Evolutionary conservation across 495 filamentous ascomycete genomes (phyloP).

Genomic region (Hypoxylon perforatum): DNA sequence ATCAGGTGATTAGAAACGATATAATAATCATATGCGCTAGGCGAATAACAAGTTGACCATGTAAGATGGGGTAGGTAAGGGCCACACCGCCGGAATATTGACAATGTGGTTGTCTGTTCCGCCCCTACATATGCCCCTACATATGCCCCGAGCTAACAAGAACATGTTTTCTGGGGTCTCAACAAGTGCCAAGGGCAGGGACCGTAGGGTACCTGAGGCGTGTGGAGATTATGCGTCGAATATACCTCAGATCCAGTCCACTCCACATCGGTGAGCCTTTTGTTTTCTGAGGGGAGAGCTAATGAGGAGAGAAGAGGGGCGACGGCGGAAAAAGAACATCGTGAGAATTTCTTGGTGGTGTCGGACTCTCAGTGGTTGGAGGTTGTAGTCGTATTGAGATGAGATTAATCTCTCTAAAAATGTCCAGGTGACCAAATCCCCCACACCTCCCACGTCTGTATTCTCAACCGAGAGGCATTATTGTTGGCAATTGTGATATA

Average conservation of each 20-base stretch:
- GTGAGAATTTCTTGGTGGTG: constrained; percentile 23
- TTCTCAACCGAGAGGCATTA: constrained; percentile 20
- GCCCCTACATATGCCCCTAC: background rate
- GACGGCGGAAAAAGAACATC: constrained; percentile 17
- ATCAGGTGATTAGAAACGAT: too few species aligned
- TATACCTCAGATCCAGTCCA: constrained; percentile 32
- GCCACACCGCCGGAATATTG: constrained; percentile 33
- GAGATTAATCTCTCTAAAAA: constrained; percentile 32
- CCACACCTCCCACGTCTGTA: constrained; percentile 33
- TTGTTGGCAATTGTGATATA: constrained; percentile 21
- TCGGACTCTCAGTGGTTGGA: constrained; percentile 30
- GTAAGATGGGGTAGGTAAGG: constrained; percentile 4
- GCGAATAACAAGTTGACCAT: constrained; percentile 20
- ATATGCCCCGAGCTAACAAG: background rate
- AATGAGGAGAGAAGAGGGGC: too few species aligned
- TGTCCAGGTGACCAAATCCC: constrained; percentile 41
- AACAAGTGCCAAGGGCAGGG: background rate
- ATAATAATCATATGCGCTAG: too few species aligned
- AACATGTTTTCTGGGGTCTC: constrained; percentile 24
- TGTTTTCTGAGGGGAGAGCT: background rate
- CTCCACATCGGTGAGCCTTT: constrained; percentile 30
- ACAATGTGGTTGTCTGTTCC: constrained; percentile 12
- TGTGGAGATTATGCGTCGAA: constrained; percentile 41
- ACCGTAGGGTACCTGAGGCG: constrained; percentile 16
- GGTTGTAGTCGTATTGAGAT: constrained; percentile 26